A percentile compares a stretch with the other conserved stretches of the same genome.
These are phyloP conservation scores for Exophiala lecanii-corni DNA, from an alignment of 2,329 filamentous ascomycete genomes.

Conservation along the genomic window DNA sequence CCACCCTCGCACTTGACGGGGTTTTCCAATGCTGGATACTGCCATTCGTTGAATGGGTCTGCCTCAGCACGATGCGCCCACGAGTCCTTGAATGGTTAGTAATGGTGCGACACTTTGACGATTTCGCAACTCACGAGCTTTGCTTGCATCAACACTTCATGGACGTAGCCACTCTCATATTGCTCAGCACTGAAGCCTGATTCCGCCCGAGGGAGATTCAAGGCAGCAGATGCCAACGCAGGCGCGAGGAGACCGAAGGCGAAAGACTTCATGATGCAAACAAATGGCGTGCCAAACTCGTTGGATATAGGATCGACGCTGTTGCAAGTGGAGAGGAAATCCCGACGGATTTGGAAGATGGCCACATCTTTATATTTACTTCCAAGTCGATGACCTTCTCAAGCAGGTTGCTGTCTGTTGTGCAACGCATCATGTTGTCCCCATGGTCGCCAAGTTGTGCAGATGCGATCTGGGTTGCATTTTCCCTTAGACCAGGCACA, in stretches of 20 bases:
- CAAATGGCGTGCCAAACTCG: background rate
- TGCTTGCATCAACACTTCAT: conserved; percentile 12
- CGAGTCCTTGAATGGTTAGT: conserved; percentile 2
- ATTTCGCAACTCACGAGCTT: conserved; percentile 6
- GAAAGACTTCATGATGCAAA: conserved; percentile 2
- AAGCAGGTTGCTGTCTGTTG: background rate
- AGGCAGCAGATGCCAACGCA: background rate
- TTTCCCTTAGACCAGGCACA: background rate
- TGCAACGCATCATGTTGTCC: background rate
- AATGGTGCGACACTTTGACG: background rate
- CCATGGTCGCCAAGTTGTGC: background rate
- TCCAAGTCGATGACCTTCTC: background rate
- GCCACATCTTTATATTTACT: background rate
- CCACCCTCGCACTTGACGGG: conserved; percentile 38
- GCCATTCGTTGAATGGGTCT: conserved; percentile 7
- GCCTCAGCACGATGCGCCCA: conserved; percentile 9
- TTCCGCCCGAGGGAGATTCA: conserved; percentile 1
- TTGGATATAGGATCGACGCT: background rate
- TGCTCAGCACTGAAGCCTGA: background rate
- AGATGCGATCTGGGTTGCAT: background rate
- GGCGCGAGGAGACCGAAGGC: background rate
- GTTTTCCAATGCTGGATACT: conserved; percentile 14
- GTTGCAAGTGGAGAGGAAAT: background rate
- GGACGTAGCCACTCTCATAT: conserved; percentile 14
- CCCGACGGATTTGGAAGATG: background rate